Conservation (phyloP, 1,139 yeast genomes). For the Protomyces inouyei region DNA sequence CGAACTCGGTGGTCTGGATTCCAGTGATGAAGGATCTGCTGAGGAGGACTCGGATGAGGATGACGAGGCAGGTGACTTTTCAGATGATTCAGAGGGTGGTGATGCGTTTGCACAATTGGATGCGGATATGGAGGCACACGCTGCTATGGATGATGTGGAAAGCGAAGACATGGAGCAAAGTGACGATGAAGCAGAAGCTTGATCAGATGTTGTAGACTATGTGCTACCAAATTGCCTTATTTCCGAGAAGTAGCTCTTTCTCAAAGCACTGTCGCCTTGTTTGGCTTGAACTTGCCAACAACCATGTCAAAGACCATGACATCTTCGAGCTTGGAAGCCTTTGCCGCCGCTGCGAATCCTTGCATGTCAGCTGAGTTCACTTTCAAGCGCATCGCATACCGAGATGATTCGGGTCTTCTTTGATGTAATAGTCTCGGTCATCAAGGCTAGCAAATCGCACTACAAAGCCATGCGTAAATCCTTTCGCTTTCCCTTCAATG, state of each 20-base stretch:
- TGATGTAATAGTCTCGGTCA: slow-evolving; percentile 23
- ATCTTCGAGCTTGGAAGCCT: neutral
- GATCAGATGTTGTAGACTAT: slow-evolving; percentile 18
- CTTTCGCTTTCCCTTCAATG: slow-evolving; percentile 13
- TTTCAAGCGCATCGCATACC: neutral
- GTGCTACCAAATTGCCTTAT: neutral
- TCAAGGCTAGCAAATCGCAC: slow-evolving; percentile 7
- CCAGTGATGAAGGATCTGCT: slow-evolving; percentile 40
- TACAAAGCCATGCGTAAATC: slow-evolving; percentile 20
- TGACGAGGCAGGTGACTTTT: slow-evolving; percentile 36
- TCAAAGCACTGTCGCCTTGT: neutral
- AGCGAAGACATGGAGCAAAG: slow-evolving; percentile 36
- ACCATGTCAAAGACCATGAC: neutral
- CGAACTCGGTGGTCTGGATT: slow-evolving; percentile 38
- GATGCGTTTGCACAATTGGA: slow-evolving; percentile 32
- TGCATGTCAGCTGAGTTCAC: neutral
- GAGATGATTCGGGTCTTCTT: slow-evolving; percentile 16
- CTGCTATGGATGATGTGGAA: slow-evolving; percentile 34
- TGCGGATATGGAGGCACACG: slow-evolving; percentile 32
- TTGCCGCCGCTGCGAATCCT: neutral
- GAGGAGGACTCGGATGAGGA: slow-evolving; percentile 44
- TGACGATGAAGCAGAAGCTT: slow-evolving; percentile 35
- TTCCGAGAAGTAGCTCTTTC: too few relatives aligned
- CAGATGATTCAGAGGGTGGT: slow-evolving; percentile 36
- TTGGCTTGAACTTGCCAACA: neutral